Evolutionary conservation across 2,329 filamentous ascomycete genomes (phyloP).

Genomic region (Penicillium sp.): DNA sequence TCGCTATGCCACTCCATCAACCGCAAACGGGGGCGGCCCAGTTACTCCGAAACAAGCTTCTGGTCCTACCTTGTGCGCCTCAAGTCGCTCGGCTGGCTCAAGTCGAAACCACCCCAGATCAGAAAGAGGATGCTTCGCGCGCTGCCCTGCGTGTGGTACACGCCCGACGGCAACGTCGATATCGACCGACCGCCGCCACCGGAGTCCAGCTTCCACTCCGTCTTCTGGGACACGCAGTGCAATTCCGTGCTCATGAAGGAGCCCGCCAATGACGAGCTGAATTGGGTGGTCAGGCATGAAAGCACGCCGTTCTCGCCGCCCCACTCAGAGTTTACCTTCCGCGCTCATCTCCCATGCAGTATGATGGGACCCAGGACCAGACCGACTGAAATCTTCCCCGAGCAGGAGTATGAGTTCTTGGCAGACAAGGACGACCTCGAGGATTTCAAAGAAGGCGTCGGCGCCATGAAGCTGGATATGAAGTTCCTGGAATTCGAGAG

Average conservation of each 20-base stretch:
- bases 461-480: slow-evolving; percentile 19
- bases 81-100: neutral
- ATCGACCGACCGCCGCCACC: neutral
- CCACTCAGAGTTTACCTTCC: slow-evolving; percentile 22
- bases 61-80: neutral
- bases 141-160: neutral
- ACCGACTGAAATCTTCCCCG: slow-evolving; percentile 24
- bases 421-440: slow-evolving; percentile 20
- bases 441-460: slow-evolving; percentile 7
- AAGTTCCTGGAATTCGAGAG: slow-evolving; percentile 19
- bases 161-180: neutral
- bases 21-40: neutral
- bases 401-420: slow-evolving; percentile 23
- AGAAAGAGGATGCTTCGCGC: neutral
- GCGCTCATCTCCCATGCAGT: slow-evolving; percentile 16
- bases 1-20: neutral
- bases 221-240: neutral
- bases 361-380: slow-evolving; percentile 23
- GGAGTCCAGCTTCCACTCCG: neutral
- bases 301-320: neutral
- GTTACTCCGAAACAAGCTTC: neutral
- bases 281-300: neutral
- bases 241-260: neutral
- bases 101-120: neutral
- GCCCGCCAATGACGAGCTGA: neutral